Base-by-base conservation (phyloP, 164 flowering plant genomes). In the Umbilicus rupestris region DNA sequence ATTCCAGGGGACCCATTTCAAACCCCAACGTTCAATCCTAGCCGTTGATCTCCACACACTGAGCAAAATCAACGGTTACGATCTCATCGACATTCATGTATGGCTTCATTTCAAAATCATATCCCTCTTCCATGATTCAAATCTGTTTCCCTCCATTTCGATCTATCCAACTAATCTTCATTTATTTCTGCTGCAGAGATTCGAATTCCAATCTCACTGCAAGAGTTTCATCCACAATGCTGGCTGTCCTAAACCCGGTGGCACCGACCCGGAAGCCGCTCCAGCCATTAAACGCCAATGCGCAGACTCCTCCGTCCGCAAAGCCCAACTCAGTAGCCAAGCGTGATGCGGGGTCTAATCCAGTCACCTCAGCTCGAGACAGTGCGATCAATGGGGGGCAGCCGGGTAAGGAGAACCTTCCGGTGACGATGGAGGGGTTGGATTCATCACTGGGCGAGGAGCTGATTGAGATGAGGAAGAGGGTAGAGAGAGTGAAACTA, bases 381-480 rank as follows among this genome's bases (percentile, higher is more conserved):
- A 15, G 29, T 28, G 60, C 28, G 60, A 26, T 55, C 60, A 28
- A 55, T 14, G 44, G 10, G 12, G 10, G 60, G 11, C 73, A 75
- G 7, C 67, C 70, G 2, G 75, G 83, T 73, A 83, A 85, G 72
- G 82, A 83, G 73, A 80, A 80, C 67, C 45, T 33, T 17, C 66
- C 67, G 29, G 58, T 26, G 52, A 65, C 37, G 69, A 70, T 77
- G 3, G 82, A 75, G 42, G 39, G 76, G 2, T 19, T 82, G 52
- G 92, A 86, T 63, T 64, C 83, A 3, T 87, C 97, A 7, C 77
- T 90, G 5, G 95, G 89, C 0, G 95, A 88, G 64, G 95, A 91
- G 70, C 83, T 91, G 44, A 78, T 74, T 46, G 89, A 84, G 33
- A 72, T 85, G 20, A 76, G 82, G 74, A 79, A 80, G 82, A 83